These are phyloP conservation scores for Pythium myriotylum DNA, from an alignment of 352 stramenopile species.

Conservation along the genomic window DNA sequence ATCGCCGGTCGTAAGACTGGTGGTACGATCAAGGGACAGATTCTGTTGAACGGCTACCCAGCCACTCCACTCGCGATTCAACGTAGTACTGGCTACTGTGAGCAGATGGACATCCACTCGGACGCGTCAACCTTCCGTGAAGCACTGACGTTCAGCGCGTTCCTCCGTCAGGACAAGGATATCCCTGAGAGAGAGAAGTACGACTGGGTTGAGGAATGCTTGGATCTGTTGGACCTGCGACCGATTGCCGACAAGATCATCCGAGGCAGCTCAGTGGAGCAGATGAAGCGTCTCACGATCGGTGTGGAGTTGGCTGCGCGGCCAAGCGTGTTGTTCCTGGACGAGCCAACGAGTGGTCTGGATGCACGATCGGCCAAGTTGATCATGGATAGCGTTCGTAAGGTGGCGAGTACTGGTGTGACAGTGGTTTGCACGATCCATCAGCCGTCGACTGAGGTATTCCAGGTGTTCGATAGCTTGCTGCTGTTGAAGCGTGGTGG, in stretches of 20 bases:
- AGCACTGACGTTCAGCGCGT: too few species aligned
- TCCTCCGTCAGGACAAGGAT: too few species aligned
- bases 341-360: conserved; percentile 85
- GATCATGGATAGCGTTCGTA: conserved; percentile 79
- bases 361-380: conserved; percentile 63
- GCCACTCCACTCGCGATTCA: conserved; percentile 40
- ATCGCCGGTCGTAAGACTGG: conserved; percentile 42
- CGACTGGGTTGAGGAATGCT: conserved; percentile 20
- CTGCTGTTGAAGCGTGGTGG: conserved; percentile 79
- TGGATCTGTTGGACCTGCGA: conserved; percentile 33
- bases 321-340: conserved; percentile 78
- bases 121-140: too few species aligned
- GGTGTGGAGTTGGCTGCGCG: conserved; percentile 46
- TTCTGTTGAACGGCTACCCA: conserved; percentile 46
- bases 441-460: conserved; percentile 75
- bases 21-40: conserved; percentile 36
- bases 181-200: too few species aligned
- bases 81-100: conserved; percentile 1
- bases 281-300: conserved; percentile 55
- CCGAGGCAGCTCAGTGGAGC: conserved; percentile 37
- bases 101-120: too few species aligned
- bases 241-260: conserved; percentile 35
- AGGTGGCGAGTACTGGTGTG: conserved; percentile 60
- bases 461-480: conserved; percentile 77
- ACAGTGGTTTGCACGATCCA: conserved; percentile 33